Evolutionary conservation across 2,329 filamentous ascomycete genomes (phyloP).

Genomic region (Cercospora brassicicola): DNA sequence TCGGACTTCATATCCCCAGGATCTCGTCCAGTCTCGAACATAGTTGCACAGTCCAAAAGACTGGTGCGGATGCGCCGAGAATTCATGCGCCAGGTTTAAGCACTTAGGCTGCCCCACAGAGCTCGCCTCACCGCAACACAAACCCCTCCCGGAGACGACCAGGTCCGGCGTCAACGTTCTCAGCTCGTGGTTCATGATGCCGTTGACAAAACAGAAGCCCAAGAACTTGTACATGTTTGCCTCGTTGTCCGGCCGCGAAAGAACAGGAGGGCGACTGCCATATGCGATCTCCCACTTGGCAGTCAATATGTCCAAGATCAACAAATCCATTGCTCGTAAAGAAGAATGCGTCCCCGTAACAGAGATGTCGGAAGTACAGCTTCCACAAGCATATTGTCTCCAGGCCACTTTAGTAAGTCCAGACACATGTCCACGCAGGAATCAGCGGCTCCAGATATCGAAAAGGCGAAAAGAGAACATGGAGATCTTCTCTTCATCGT

Average conservation of each 20-base stretch:
- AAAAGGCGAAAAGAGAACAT: constrained; percentile 5
- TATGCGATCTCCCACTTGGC: neutral
- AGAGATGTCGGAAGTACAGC: neutral
- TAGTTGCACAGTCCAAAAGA: neutral
- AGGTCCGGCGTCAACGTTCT: neutral
- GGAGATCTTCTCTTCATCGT: neutral
- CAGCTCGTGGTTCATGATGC: neutral
- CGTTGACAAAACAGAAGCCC: neutral
- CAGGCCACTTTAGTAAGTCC: neutral
- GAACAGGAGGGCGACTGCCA: neutral
- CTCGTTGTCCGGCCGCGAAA: neutral
- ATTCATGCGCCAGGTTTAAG: neutral
- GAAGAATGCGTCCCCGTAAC: neutral
- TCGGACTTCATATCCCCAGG: too few relatives aligned
- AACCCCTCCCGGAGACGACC: neutral
- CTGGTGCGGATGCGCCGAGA: neutral
- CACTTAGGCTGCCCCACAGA: too few relatives aligned
- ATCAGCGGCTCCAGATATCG: neutral
- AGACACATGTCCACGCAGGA: neutral
- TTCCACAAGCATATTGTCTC: neutral
- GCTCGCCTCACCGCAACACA: neutral
- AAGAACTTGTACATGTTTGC: neutral
- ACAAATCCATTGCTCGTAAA: neutral
- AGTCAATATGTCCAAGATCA: neutral
- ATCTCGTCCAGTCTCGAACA: too few relatives aligned